Evolutionary conservation across 192 early-diverging fungal genomes (phyloP).

Genomic region (Umbelopsis vinacea): DNA sequence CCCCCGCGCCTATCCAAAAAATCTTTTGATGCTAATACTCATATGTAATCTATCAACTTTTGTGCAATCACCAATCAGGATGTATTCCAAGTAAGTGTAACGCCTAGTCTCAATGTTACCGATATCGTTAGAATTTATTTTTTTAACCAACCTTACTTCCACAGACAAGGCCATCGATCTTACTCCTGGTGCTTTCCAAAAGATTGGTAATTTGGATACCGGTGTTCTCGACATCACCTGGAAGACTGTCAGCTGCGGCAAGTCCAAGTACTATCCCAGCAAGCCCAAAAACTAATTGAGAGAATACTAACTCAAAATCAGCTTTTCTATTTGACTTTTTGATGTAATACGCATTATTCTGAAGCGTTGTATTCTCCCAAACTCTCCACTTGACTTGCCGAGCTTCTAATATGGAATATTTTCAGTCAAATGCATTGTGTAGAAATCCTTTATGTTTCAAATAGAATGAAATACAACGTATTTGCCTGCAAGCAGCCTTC

Average conservation of each 20-base stretch:
- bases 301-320: too few relatives aligned
- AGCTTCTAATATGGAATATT: background rate
- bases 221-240: conserved; percentile 41
- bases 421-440: background rate
- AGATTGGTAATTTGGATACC: conserved; percentile 29
- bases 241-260: conserved; percentile 29
- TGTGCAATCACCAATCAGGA: conserved; percentile 7
- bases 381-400: too few relatives aligned
- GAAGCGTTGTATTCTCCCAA: too few relatives aligned
- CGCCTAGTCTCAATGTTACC: background rate
- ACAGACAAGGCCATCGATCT: conserved; percentile 36
- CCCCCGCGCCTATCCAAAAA: too few relatives aligned
- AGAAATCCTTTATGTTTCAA: background rate
- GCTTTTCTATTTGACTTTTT: too few relatives aligned
- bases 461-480: background rate
- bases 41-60: conserved; percentile 16
- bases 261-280: conserved; percentile 21
- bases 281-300: background rate
- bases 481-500: conserved; percentile 1
- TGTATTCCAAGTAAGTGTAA: conserved; percentile 7
- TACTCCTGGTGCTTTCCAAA: conserved; percentile 38
- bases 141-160: background rate
- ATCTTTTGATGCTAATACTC: background rate
- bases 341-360: too few relatives aligned
- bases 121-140: background rate